These are phyloP conservation scores for Ganoderma multipileum DNA, from an alignment of 1,284 basidiomycete genomes.

Conservation along the genomic window DNA sequence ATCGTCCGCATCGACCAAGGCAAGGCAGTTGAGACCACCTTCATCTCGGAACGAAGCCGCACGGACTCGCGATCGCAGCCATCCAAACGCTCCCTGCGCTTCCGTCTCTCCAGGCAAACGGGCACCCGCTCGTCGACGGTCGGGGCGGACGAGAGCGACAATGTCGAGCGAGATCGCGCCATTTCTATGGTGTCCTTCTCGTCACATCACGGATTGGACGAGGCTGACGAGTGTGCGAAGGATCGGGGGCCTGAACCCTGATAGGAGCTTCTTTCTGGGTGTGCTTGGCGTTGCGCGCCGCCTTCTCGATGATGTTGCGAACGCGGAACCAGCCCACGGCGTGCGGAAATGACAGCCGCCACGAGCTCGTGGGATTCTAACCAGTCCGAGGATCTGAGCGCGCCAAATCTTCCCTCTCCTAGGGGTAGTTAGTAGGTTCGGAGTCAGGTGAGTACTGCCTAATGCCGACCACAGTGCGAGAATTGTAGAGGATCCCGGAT, in stretches of 20 bases:
- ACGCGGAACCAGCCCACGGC: too few species aligned
- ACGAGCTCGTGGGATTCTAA: too few species aligned
- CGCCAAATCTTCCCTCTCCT: too few species aligned
- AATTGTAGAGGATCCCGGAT: too few species aligned
- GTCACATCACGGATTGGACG: not conserved
- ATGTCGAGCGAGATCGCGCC: not conserved
- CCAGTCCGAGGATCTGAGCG: too few species aligned
- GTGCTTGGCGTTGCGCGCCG: too few species aligned
- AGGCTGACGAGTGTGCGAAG: not conserved
- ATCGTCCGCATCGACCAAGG: not conserved
- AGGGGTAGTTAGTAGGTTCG: too few species aligned
- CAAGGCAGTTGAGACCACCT: not conserved
- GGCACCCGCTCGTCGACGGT: not conserved
- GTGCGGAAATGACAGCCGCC: too few species aligned
- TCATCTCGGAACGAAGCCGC: not conserved
- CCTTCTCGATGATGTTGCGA: too few species aligned
- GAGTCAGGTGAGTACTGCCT: too few species aligned
- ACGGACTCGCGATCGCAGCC: not conserved
- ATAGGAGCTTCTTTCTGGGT: too few species aligned
- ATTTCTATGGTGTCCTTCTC: not conserved
- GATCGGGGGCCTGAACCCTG: not conserved
- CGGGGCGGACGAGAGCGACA: not conserved
- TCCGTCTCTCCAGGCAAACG: not conserved
- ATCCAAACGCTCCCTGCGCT: not conserved
- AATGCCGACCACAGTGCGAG: too few species aligned